A percentile compares a stretch with the other conserved stretches of the same genome.
Evolutionary conservation across 257 asterid species (phyloP).

Genomic region (Petunia axillaris): DNA sequence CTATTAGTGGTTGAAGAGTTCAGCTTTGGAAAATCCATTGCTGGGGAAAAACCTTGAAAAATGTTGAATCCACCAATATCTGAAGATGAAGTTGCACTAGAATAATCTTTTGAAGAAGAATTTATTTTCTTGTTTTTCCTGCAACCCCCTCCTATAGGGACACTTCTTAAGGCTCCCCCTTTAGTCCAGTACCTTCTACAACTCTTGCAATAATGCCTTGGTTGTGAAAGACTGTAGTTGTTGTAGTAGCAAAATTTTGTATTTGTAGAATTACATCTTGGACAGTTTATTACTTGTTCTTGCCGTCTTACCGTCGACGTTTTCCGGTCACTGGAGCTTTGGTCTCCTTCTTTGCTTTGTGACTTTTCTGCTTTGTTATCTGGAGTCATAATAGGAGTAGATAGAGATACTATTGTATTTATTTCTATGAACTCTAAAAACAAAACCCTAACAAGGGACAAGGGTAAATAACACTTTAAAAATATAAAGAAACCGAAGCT

Average conservation of each 20-base stretch:
- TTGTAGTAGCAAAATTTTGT: no score
- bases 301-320: slow-evolving; percentile 41
- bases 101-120: slow-evolving; percentile 45
- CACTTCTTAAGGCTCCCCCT: slow-evolving; percentile 74
- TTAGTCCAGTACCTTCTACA: no score
- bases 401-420: no score
- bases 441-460: background rate
- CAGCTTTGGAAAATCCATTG: slow-evolving; percentile 64
- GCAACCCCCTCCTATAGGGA: slow-evolving; percentile 90
- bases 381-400: no score
- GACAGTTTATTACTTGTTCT: slow-evolving; percentile 64
- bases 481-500: background rate
- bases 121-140: slow-evolving; percentile 74
- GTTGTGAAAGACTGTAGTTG: no score
- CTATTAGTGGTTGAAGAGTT: slow-evolving; percentile 30
- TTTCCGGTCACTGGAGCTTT: slow-evolving; percentile 37
- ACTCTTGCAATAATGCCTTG: no score
- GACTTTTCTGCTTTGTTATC: slow-evolving; percentile 30
- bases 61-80: slow-evolving; percentile 64
- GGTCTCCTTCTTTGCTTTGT: slow-evolving; percentile 29
- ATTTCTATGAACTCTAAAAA: background rate
- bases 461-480: background rate
- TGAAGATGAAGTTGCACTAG: slow-evolving; percentile 37
- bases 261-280: slow-evolving; percentile 45
- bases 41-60: slow-evolving; percentile 66